Evolutionary conservation across 306 rosid genomes (phyloP), one percentile per base, ranked within the genome.

Genomic region (Lathyrus sativus): DNA sequence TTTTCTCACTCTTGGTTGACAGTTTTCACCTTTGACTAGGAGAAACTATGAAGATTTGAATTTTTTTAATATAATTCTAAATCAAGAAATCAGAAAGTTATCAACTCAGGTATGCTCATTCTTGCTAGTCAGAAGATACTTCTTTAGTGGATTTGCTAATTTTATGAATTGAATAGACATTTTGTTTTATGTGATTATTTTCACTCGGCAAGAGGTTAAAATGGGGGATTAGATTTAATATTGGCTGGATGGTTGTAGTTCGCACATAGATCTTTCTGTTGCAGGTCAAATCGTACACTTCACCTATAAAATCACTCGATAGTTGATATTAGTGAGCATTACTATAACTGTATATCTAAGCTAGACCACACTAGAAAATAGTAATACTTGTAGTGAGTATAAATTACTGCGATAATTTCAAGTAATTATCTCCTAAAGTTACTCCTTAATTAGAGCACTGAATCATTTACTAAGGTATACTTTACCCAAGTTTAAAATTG

Each of bases 31-130:
- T 29, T 62, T 81, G 57, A 63, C 51, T 31, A 95, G 97, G 99
- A 85, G 99, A 81, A 85, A 82, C 85, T 86, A 85, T 4, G 97
- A 90, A 82, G 99, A 95, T 81, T 6, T 90, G 85, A 85, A 90
- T 71, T 90, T 95, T 33, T 85, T 88, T 39, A 55, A 81, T 54
- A 15, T 86, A 76, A 88, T 95, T 53, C 81, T 95, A 73, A 95
- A 95, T 78, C 99, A 95, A 77, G 97, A 95, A 84, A 85, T 90
- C 83, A 81, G 89, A 75, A 87, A 78, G 84, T 75, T 95, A 65
- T 88, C 99, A 7, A 80, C 76, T 66, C 97, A 95, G 97, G 99
- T 90, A 88, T 70, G 74, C 43, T 31, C 41, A 39, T 63, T 83
- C 79, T 74, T 46, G 45, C 61, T 42, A 29, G 46, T 57, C 39